Percentiles rank a stretch among this genome's conserved stretches.
phyloP scores from a whole-genome alignment of 2,329 filamentous ascomycete species.

The Emmonsia crescens region DNA sequence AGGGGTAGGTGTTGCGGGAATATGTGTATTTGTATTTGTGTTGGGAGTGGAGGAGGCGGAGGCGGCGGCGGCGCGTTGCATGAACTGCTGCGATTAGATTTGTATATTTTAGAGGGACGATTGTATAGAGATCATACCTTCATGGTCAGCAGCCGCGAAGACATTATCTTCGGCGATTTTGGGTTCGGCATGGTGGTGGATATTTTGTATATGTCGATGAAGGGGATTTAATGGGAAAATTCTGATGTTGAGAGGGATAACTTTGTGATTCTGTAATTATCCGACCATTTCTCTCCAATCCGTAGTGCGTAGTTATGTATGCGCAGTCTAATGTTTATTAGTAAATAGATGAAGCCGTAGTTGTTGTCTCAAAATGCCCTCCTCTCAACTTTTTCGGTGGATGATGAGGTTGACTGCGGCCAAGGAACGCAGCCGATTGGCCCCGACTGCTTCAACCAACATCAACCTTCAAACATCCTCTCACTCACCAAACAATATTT shows the following conservation, averaged over 20 bases:
- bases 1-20: conserved; percentile 38
- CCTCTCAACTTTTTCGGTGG: not conserved
- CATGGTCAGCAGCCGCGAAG: conserved; percentile 81
- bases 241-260: not conserved
- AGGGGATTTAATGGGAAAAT: not conserved
- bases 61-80: conserved; percentile 73
- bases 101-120: not conserved
- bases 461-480: not conserved
- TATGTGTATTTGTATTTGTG: conserved; percentile 34
- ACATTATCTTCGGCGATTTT: conserved; percentile 61
- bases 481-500: not conserved
- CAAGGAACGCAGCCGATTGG: conserved; percentile 2
- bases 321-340: too few relatives aligned
- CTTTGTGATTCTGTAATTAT: not conserved
- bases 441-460: not conserved
- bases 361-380: not conserved
- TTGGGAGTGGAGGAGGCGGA: conserved; percentile 34
- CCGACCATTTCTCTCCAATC: not conserved
- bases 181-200: conserved; percentile 9
- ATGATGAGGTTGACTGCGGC: not conserved
- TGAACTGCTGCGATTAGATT: conserved; percentile 47
- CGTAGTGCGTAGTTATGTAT: not conserved
- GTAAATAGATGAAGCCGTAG: not conserved
- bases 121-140: conserved; percentile 42
- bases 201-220: not conserved